Percentiles rank a stretch among this genome's conserved stretches.
Evolutionary conservation across 2,329 filamentous ascomycete species (phyloP).

Genomic region (Diplodia sapinea): DNA sequence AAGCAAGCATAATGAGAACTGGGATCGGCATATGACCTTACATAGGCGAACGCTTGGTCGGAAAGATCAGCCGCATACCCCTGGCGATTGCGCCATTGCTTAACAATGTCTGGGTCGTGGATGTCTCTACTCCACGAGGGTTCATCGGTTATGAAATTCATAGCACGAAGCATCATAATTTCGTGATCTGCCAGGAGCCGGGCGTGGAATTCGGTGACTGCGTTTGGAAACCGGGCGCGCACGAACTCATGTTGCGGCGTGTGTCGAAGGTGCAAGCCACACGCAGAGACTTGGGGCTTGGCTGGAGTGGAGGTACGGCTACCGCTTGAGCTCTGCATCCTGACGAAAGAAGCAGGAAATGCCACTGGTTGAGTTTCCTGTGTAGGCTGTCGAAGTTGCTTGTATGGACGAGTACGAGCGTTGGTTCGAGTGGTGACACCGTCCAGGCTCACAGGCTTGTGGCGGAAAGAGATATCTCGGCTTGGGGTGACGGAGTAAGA

Average conservation of each 20-base stretch:
- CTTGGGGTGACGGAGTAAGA: no score
- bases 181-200: background rate
- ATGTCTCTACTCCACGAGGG: background rate
- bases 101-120: background rate
- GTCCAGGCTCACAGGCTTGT: background rate
- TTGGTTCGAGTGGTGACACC: background rate
- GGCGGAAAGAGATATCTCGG: background rate
- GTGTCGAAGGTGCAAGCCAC: no score
- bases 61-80: background rate
- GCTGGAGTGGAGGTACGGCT: no score
- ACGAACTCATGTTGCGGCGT: background rate
- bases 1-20: background rate
- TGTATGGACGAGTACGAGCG: background rate
- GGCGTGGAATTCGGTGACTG: no score
- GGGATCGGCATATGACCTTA: no score
- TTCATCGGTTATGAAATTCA: background rate
- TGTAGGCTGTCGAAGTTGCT: background rate
- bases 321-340: no score
- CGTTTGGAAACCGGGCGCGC: background rate
- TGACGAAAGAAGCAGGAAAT: background rate
- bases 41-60: background rate
- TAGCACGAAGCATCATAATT: background rate
- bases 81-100: background rate
- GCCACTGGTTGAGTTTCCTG: background rate
- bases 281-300: no score